phyloP scores from a whole-genome alignment of 495 filamentous ascomycete genomes.

The Sordaria brevicollis region DNA sequence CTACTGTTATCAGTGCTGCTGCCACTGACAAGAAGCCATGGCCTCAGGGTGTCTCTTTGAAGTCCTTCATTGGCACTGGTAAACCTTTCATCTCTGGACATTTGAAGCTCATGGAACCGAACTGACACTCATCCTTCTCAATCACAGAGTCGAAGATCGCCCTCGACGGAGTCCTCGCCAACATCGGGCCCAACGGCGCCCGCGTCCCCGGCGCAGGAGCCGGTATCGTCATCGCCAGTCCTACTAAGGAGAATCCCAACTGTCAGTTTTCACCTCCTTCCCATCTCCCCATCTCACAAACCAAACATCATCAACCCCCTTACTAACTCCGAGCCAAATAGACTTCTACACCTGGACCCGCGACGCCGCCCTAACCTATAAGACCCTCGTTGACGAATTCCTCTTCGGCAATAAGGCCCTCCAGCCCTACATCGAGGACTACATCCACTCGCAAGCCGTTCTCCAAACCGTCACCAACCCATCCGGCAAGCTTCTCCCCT shows the following conservation, averaged over 20 bases:
- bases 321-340: conserved; percentile 10
- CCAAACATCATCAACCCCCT: too few species aligned
- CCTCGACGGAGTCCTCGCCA: conserved; percentile 39
- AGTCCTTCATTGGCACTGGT: conserved; percentile 39
- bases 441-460: conserved; percentile 44
- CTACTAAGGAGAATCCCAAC: conserved; percentile 42
- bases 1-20: neutral
- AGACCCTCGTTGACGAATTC: conserved; percentile 48
- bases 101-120: neutral
- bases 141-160: conserved; percentile 37
- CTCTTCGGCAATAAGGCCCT: conserved; percentile 37
- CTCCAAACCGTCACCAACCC: conserved; percentile 50
- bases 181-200: conserved; percentile 45
- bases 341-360: conserved; percentile 58
- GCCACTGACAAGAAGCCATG: neutral
- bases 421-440: conserved; percentile 42
- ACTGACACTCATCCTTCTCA: neutral
- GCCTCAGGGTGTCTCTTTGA: conserved; percentile 19
- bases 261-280: too few species aligned
- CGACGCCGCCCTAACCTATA: conserved; percentile 53
- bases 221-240: conserved; percentile 52
- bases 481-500: conserved; percentile 36
- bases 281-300: too few species aligned
- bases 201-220: conserved; percentile 31
- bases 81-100: neutral